phyloP scores from a whole-genome alignment of 73 alveolate species.

The Uronychia binucleata region DNA sequence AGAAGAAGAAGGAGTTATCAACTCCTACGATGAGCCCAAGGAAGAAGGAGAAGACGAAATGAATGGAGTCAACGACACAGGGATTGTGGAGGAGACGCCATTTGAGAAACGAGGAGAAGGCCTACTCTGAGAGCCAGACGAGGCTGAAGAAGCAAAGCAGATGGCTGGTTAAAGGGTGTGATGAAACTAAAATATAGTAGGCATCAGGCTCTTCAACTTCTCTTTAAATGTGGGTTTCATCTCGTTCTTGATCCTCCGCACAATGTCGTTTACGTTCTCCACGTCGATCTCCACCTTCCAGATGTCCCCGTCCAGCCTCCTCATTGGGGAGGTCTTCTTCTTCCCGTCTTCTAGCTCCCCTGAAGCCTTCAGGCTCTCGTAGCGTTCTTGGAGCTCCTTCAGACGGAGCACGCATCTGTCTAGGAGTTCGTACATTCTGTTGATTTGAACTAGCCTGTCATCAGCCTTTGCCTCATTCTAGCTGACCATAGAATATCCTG shows the following conservation, averaged over 20 bases:
- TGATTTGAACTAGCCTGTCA: constrained; percentile 1
- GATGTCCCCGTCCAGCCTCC: constrained; percentile 27
- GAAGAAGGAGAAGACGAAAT: background rate
- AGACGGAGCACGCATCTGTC: constrained; percentile 6
- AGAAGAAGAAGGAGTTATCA: background rate
- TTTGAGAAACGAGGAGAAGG: background rate
- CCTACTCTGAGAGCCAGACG: too few species aligned
- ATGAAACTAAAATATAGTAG: constrained; percentile 17
- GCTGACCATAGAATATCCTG: background rate
- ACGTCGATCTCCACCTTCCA: constrained; percentile 66
- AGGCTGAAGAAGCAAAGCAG: too few species aligned
- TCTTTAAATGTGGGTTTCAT: constrained; percentile 14
- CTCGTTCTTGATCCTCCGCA: constrained; percentile 41
- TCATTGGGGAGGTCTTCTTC: constrained; percentile 12
- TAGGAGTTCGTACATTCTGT: constrained; percentile 10
- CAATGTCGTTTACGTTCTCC: constrained; percentile 53
- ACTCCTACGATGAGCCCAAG: background rate
- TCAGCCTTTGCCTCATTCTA: constrained; percentile 18
- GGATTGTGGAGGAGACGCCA: too few species aligned
- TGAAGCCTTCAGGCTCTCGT: background rate
- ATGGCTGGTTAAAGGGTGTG: background rate
- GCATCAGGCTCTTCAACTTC: constrained; percentile 14
- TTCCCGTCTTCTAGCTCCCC: background rate
- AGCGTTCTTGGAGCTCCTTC: background rate
- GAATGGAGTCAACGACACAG: too few species aligned